phyloP scores from a whole-genome alignment of 2,329 filamentous ascomycete species.

The Fusarium begoniae region DNA sequence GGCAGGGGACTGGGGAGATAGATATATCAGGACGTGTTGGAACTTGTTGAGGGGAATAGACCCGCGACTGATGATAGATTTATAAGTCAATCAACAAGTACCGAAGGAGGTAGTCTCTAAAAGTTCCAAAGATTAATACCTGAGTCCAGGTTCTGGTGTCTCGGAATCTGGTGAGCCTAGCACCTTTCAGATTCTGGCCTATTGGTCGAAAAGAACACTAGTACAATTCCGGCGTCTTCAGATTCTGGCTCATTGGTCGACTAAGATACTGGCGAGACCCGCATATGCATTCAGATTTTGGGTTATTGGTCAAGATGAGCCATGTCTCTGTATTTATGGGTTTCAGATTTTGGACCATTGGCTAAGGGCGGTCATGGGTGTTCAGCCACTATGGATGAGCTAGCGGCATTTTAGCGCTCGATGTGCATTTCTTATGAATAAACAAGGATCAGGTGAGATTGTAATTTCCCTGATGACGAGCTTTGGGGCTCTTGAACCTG shows the following conservation, averaged over 20 bases:
- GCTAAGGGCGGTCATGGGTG: background rate
- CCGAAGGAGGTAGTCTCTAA: no score
- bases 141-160: no score
- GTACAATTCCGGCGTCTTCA: background rate
- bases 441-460: background rate
- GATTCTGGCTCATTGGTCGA: background rate
- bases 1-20: background rate
- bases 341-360: background rate
- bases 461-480: background rate
- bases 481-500: background rate
- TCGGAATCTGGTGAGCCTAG: background rate
- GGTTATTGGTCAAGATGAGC: background rate
- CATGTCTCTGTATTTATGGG: accelerated
- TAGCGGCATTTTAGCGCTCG: no score
- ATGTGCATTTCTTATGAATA: background rate
- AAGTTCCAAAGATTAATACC: no score
- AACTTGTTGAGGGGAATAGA: background rate
- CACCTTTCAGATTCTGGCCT: background rate
- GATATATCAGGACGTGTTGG: accelerated
- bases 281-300: background rate
- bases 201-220: background rate
- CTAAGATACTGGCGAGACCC: accelerated
- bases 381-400: no score
- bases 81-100: no score
- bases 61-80: no score